These are phyloP conservation scores for Fusarium sambucinum DNA, from an alignment of 2,329 filamentous ascomycete genomes.

Conservation along the genomic window DNA sequence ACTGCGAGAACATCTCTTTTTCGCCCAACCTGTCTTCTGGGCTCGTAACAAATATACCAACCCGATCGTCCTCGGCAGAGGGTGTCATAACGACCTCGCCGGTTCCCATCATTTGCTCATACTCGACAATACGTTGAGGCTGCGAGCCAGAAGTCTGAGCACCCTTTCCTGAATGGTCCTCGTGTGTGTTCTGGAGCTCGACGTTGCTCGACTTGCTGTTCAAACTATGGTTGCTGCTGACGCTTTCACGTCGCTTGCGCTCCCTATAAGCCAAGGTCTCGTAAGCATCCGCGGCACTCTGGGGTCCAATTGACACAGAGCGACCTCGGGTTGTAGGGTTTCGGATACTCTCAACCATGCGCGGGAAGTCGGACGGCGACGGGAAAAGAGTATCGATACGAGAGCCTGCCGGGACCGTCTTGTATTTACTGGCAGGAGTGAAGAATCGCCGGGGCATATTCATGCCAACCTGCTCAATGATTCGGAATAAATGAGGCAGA, in stretches of 20 bases:
- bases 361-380: conserved; percentile 86
- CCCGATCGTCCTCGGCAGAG: conserved; percentile 49
- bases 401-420: conserved; percentile 78
- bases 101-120: conserved; percentile 80
- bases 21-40: conserved; percentile 70
- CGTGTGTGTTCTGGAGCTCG: conserved; percentile 57
- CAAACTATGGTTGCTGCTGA: conserved; percentile 63
- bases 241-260: conserved; percentile 66
- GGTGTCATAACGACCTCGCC: conserved; percentile 62
- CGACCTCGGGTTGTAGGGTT: conserved; percentile 77
- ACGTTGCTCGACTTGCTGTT: conserved; percentile 59
- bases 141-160: conserved; percentile 61
- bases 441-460: conserved; percentile 91
- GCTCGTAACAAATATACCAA: conserved; percentile 51
- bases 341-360: conserved; percentile 83
- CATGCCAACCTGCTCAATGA: conserved; percentile 83
- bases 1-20: conserved; percentile 83
- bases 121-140: conserved; percentile 68
- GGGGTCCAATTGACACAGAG: conserved; percentile 89
- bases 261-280: conserved; percentile 94
- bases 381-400: conserved; percentile 87
- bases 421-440: conserved; percentile 89
- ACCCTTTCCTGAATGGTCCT: conserved; percentile 55
- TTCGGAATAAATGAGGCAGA: conserved; percentile 87
- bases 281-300: conserved; percentile 96